Conservation (phyloP, 768 basidiomycete genomes). For the Kondoa malvinella region DNA sequence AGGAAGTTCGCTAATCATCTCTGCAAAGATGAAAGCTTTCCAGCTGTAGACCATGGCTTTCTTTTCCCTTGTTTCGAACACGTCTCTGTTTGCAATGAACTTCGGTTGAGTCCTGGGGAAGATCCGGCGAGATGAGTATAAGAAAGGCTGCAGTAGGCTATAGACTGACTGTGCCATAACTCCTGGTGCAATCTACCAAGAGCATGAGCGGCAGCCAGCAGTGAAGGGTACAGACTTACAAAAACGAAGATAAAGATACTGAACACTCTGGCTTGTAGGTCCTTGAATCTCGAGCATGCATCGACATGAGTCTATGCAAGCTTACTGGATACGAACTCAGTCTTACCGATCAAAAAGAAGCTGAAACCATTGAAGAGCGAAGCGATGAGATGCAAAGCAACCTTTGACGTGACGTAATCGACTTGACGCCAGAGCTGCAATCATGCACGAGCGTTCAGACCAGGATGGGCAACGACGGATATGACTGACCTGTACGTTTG, state of each 20-base stretch:
- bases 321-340: constrained; percentile 14
- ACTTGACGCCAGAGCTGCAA: not conserved
- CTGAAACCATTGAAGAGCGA: constrained; percentile 26
- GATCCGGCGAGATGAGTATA: not conserved
- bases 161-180: constrained; percentile 23
- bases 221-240: constrained; percentile 28
- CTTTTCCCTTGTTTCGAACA: constrained; percentile 53
- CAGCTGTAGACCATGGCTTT: constrained; percentile 51
- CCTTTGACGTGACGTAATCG: not conserved
- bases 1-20: constrained; percentile 23
- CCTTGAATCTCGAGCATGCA: too few species aligned
- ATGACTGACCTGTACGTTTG: constrained; percentile 35
- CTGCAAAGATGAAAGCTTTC: constrained; percentile 30
- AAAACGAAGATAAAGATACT: constrained; percentile 18
- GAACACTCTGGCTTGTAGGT: constrained; percentile 17
- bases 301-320: constrained; percentile 17
- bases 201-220: constrained; percentile 58
- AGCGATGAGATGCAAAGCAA: constrained; percentile 17
- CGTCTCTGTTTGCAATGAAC: constrained; percentile 43
- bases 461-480: constrained; percentile 29
- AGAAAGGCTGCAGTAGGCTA: constrained; percentile 45
- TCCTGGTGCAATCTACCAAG: constrained; percentile 3
- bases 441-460: constrained; percentile 1
- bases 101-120: constrained; percentile 38
- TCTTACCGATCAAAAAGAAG: constrained; percentile 19